These are phyloP conservation scores for Poteriospumella lacustris DNA, from an alignment of 108 stramenopile genomes.

Conservation along the genomic window DNA sequence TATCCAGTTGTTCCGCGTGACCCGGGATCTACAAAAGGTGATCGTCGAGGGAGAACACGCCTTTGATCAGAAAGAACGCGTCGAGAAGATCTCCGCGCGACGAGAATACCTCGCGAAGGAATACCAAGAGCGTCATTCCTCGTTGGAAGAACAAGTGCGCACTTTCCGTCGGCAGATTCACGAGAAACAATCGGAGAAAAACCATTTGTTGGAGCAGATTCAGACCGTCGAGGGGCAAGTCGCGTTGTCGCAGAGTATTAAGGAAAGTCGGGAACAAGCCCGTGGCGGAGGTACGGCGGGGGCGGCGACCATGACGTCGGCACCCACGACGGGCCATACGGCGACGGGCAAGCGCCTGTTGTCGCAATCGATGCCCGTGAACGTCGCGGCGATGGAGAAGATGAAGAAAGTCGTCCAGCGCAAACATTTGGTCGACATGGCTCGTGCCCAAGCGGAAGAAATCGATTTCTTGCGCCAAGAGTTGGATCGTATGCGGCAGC, in stretches of 20 bases:
- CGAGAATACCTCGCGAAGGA: background rate
- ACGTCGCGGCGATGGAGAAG: background rate
- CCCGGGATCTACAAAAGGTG: conserved; percentile 57
- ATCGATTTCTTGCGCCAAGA: conserved; percentile 54
- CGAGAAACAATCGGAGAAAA: conserved; percentile 41
- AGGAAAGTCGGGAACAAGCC: conserved; percentile 16
- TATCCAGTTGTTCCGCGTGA: conserved; percentile 59
- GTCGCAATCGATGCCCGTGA: background rate
- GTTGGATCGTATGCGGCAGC: conserved; percentile 54
- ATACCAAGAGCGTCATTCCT: background rate
- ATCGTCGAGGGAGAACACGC: conserved; percentile 46
- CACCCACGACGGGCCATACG: background rate
- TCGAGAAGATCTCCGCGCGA: background rate
- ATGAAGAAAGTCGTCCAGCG: conserved; percentile 55
- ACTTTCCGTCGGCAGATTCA: background rate
- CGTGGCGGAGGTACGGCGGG: background rate
- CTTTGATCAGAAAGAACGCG: conserved; percentile 22
- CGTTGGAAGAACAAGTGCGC: background rate
- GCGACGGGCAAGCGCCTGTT: too few relatives aligned
- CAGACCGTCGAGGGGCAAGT: conserved; percentile 34
- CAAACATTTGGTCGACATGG: conserved; percentile 49
- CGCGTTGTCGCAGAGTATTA: conserved; percentile 35
- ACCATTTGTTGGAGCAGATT: conserved; percentile 33
- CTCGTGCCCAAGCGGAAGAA: conserved; percentile 55
- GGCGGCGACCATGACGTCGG: background rate